phyloP scores from a whole-genome alignment of 2,329 filamentous ascomycete genomes.

The Clarireedia paspali region DNA sequence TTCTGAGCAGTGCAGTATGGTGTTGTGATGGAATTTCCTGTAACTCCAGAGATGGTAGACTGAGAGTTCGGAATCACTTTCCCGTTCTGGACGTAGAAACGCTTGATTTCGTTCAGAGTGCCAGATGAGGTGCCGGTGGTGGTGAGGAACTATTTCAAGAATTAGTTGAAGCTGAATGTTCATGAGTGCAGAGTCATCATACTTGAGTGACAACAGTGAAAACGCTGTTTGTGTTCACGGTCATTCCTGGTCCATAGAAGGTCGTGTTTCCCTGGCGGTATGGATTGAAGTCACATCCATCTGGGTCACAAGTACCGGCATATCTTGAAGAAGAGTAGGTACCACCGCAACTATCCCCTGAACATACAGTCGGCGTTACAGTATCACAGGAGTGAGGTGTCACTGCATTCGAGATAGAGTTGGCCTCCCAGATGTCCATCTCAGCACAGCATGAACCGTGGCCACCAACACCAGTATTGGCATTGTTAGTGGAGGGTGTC shows the following conservation, averaged over 20 bases:
- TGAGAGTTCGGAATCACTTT: constrained; percentile 43
- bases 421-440: constrained; percentile 62
- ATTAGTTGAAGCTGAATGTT: background rate
- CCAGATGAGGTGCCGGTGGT: constrained; percentile 38
- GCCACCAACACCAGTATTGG: constrained; percentile 43
- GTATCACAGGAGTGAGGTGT: constrained; percentile 51
- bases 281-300: constrained; percentile 55
- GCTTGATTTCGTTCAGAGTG: constrained; percentile 43
- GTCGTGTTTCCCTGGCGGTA: constrained; percentile 48
- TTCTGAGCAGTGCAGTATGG: constrained; percentile 49
- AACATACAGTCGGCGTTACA: constrained; percentile 33
- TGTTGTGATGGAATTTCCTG: constrained; percentile 45
- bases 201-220: constrained; percentile 51
- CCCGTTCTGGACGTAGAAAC: constrained; percentile 49
- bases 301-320: constrained; percentile 48
- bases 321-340: constrained; percentile 42
- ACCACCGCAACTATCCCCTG: constrained; percentile 31
- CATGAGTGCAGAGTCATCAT: background rate
- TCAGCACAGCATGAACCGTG: constrained; percentile 59
- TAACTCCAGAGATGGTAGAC: constrained; percentile 38
- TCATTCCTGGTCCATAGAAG: constrained; percentile 49
- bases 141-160: background rate
- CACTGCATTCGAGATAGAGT: constrained; percentile 47
- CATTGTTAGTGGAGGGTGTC: constrained; percentile 39
- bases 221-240: constrained; percentile 43